A percentile compares a stretch with the other conserved stretches of the same genome.
These are phyloP conservation scores for Aspergillus aculeatinus DNA, from an alignment of 2,329 filamentous ascomycete species.

Conservation along the genomic window DNA sequence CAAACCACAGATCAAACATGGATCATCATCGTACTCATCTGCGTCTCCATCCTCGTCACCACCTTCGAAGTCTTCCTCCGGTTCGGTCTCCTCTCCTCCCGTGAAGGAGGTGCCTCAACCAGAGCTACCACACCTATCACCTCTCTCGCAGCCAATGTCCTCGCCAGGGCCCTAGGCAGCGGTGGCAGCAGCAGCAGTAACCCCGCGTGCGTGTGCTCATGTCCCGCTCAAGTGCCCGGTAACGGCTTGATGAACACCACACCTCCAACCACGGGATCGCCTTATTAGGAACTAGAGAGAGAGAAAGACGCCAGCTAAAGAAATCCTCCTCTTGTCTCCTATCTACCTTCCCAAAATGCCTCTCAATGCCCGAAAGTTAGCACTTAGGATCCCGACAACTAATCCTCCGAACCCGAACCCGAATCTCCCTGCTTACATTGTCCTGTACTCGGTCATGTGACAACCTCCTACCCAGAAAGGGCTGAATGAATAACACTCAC, in stretches of 20 bases:
- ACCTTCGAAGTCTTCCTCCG: conserved; percentile 83
- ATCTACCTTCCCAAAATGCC: background rate
- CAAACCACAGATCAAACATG: conserved; percentile 69
- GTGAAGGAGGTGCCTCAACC: conserved; percentile 19
- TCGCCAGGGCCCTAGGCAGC: conserved; percentile 15
- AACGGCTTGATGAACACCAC: background rate
- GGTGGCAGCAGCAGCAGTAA: background rate
- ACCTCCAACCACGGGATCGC: background rate
- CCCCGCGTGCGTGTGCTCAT: conserved; percentile 9
- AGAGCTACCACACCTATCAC: conserved; percentile 8
- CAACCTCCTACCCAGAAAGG: too few species aligned
- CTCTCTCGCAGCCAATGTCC: conserved; percentile 18
- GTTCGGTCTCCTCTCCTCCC: conserved; percentile 67
- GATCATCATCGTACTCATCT: conserved; percentile 94
- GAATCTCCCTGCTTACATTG: too few species aligned
- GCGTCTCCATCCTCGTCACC: conserved; percentile 87
- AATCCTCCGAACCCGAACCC: too few species aligned
- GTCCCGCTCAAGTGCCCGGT: conserved; percentile 3
- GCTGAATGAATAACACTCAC: too few species aligned
- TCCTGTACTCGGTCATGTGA: too few species aligned
- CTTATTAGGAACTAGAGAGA: background rate
- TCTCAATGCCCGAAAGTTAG: background rate
- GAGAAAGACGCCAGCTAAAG: too few species aligned
- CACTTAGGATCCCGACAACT: too few species aligned
- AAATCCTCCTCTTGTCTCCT: background rate